Evolutionary conservation across 352 stramenopile genomes (phyloP).

Genomic region (Globisporangium orthogonon): DNA sequence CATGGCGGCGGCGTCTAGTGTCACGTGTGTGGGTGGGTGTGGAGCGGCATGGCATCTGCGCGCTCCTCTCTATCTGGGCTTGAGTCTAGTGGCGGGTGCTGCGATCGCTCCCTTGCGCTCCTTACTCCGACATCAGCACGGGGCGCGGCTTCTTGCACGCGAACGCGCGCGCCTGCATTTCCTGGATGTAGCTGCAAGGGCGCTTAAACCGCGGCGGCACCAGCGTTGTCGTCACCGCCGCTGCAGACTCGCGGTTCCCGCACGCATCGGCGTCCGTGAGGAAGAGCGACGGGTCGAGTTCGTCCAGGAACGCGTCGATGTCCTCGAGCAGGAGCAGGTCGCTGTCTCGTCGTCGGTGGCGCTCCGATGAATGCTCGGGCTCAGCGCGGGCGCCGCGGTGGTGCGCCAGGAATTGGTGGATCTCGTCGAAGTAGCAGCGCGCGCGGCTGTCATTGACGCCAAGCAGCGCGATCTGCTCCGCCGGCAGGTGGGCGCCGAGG

Average conservation of each 20-base stretch:
- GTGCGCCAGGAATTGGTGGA: conserved; percentile 45
- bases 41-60: neutral
- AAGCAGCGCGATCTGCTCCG: conserved; percentile 30
- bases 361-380: neutral
- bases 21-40: neutral
- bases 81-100: neutral
- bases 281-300: conserved; percentile 49
- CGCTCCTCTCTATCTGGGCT: neutral
- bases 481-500: conserved; percentile 27
- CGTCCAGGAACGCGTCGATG: conserved; percentile 27
- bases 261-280: neutral
- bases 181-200: conserved; percentile 16
- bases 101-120: neutral
- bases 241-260: neutral
- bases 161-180: conserved; percentile 12
- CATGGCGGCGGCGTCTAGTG: conserved; percentile 4
- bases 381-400: conserved; percentile 14
- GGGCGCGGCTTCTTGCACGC: conserved; percentile 1
- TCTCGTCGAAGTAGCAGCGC: conserved; percentile 47
- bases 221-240: neutral
- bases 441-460: conserved; percentile 47
- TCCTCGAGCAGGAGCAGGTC: conserved; percentile 34
- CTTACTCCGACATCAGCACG: neutral
- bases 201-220: conserved; percentile 10
- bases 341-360: conserved; percentile 1